phyloP scores from a whole-genome alignment of 768 basidiomycete species.

The Leucocoprinus leucothites region DNA sequence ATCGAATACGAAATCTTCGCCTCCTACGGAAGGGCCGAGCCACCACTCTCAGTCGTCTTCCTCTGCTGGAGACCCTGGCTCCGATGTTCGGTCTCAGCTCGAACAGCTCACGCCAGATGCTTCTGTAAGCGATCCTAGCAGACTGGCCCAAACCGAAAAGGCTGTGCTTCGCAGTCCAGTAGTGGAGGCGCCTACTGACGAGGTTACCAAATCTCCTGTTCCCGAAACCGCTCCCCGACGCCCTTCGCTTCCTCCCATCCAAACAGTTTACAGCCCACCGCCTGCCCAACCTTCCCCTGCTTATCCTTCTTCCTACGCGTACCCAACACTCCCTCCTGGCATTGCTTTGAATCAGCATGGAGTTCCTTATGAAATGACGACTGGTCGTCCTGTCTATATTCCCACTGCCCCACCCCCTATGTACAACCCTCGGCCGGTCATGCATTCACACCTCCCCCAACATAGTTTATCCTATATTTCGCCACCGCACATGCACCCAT shows the following conservation, averaged over 20 bases:
- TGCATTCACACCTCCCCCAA: conserved; percentile 51
- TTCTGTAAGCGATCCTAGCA: conserved; percentile 29
- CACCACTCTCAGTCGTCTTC: conserved; percentile 1
- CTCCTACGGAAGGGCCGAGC: conserved; percentile 13
- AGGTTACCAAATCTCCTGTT: conserved; percentile 20
- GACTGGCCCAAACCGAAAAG: conserved; percentile 43
- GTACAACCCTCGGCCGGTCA: conserved; percentile 66
- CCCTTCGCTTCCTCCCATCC: conserved; percentile 36
- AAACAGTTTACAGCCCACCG: conserved; percentile 40
- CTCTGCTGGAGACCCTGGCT: conserved; percentile 20
- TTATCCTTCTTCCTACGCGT: conserved; percentile 68
- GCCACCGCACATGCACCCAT: conserved; percentile 60
- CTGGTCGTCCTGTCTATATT: conserved; percentile 76
- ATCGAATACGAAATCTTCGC: conserved; percentile 17
- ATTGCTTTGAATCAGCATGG: conserved; percentile 73
- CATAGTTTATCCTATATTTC: conserved; percentile 41
- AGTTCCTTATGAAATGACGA: conserved; percentile 78
- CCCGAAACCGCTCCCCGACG: conserved; percentile 24
- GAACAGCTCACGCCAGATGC: conserved; percentile 36
- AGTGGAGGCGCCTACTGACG: conserved; percentile 7
- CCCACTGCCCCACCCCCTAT: conserved; percentile 55
- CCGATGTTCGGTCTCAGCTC: conserved; percentile 33
- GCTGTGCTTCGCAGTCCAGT: conserved; percentile 40
- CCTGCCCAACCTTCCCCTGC: conserved; percentile 49
- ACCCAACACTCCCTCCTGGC: conserved; percentile 67